Evolutionary conservation across 2,329 filamentous ascomycete genomes (phyloP).

Genomic region (Scedosporium boydii): DNA sequence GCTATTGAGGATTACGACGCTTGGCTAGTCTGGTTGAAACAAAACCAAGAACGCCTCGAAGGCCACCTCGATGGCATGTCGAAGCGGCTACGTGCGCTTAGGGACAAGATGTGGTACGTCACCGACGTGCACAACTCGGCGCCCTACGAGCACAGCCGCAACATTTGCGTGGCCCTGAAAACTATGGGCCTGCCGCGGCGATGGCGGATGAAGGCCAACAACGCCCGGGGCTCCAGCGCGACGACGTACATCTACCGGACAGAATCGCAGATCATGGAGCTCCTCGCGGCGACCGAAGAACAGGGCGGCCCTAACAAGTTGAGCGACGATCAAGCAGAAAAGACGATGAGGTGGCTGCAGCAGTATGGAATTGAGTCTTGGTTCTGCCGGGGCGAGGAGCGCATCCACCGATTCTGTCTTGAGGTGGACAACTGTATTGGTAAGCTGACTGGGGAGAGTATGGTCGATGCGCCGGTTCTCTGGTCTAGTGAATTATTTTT

Average conservation of each 20-base stretch:
- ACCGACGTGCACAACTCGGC: conserved; percentile 87
- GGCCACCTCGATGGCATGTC: conserved; percentile 66
- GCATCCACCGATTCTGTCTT: conserved; percentile 87
- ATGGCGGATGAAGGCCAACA: conserved; percentile 37
- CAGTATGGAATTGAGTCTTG: conserved; percentile 71
- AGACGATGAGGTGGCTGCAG: conserved; percentile 74
- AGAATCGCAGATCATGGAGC: conserved; percentile 77
- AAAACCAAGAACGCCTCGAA: conserved; percentile 71
- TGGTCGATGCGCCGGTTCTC: conserved; percentile 75
- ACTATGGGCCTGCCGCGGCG: conserved; percentile 69
- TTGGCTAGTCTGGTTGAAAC: conserved; percentile 76
- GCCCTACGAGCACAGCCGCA: conserved; percentile 76
- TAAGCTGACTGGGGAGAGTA: conserved; percentile 74
- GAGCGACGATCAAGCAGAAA: conserved; percentile 87
- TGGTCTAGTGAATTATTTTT: conserved; percentile 89
- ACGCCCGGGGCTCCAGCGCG: conserved; percentile 37
- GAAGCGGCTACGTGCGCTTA: conserved; percentile 60
- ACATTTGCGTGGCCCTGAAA: conserved; percentile 79
- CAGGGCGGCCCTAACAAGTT: conserved; percentile 91
- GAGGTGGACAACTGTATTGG: conserved; percentile 82
- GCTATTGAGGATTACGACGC: conserved; percentile 72
- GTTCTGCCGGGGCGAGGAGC: conserved; percentile 88
- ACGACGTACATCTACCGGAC: conserved; percentile 66
- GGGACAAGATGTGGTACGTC: conserved; percentile 98
- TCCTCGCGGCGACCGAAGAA: conserved; percentile 71